Evolutionary conservation across 441 rosid genomes (phyloP).

Genomic region (Populus tomentosa): DNA sequence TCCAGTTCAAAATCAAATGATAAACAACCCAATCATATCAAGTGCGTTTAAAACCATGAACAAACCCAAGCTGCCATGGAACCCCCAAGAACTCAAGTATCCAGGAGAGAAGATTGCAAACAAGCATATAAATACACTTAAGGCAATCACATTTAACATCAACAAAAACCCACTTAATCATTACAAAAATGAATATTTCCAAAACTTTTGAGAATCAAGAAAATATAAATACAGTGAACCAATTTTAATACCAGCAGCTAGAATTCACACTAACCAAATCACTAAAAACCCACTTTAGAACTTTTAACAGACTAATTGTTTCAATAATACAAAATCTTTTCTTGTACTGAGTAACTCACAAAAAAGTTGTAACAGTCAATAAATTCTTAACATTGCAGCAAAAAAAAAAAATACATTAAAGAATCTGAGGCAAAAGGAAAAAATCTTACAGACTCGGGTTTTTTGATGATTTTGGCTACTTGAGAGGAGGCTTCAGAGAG

Average conservation of each 20-base stretch:
- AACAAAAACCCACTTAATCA: background rate
- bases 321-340: background rate
- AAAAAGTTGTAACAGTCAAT: background rate
- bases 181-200: background rate
- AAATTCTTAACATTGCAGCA: background rate
- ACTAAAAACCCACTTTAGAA: background rate
- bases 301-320: background rate
- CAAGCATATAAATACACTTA: too few relatives aligned
- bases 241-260: background rate
- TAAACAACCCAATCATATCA: background rate
- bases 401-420: background rate
- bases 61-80: background rate
- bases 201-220: too few relatives aligned
- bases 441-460: constrained; percentile 54
- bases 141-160: background rate
- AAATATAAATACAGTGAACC: background rate
- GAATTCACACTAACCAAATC: background rate
- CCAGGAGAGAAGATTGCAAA: background rate
- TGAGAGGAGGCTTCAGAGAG: constrained; percentile 68
- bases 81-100: background rate
- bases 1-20: background rate
- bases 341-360: background rate
- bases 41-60: background rate
- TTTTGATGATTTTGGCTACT: constrained; percentile 61
- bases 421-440: background rate